A percentile compares a stretch with the other conserved stretches of the same genome.
Conservation (phyloP, 768 basidiomycete genomes). For the Hericium alpestre region DNA sequence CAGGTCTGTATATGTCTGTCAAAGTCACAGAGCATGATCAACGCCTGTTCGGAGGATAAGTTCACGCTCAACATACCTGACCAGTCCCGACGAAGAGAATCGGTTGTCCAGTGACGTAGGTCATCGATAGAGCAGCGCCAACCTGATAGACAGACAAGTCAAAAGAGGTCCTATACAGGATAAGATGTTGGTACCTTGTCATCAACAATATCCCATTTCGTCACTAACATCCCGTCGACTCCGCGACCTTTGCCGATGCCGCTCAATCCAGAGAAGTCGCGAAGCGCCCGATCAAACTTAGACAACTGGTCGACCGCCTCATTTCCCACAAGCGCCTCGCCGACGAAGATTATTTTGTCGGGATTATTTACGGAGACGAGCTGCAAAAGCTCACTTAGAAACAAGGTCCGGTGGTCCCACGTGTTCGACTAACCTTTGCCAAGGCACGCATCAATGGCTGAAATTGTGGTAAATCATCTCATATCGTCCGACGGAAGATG, state of each 20-base stretch:
- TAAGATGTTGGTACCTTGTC: constrained; percentile 54
- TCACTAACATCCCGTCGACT: constrained; percentile 96
- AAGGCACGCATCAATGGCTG: constrained; percentile 95
- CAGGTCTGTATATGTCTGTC: constrained; percentile 91
- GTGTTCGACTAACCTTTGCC: constrained; percentile 59
- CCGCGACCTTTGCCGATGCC: constrained; percentile 69
- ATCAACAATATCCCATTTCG: constrained; percentile 98
- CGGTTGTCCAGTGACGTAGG: constrained; percentile 96
- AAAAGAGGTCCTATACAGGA: not conserved
- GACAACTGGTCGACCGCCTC: constrained; percentile 96
- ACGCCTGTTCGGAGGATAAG: constrained; percentile 1
- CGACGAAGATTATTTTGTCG: constrained; percentile 97
- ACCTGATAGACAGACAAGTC: constrained; percentile 41
- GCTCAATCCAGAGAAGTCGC: constrained; percentile 75
- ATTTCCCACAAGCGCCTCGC: constrained; percentile 95
- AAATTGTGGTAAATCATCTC: constrained; percentile 2
- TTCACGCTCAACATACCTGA: constrained; percentile 46
- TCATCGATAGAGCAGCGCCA: constrained; percentile 97
- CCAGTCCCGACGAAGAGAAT: constrained; percentile 98
- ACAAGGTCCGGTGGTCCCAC: not conserved
- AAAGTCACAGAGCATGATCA: not conserved
- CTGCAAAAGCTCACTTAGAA: constrained; percentile 25
- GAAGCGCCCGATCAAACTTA: constrained; percentile 90
- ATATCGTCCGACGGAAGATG: not conserved
- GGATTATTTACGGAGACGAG: constrained; percentile 89